These are phyloP conservation scores for Dillenia turbinata DNA, from an alignment of 164 flowering plant genomes.

Conservation along the genomic window DNA sequence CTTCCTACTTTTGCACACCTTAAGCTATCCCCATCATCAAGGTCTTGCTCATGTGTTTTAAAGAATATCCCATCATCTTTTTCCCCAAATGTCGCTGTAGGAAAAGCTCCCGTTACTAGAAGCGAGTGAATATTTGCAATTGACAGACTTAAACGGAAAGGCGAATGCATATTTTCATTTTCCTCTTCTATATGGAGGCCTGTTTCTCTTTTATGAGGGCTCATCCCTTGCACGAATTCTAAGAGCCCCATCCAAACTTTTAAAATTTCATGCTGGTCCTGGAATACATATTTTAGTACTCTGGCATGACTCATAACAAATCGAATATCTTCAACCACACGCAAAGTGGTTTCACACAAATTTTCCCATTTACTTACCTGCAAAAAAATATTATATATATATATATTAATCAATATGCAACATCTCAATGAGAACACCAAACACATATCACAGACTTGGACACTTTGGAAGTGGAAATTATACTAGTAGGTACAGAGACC, in stretches of 20 bases:
- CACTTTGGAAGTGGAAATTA: no score
- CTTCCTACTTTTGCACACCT: constrained; percentile 82
- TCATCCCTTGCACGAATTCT: constrained; percentile 85
- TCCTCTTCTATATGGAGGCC: constrained; percentile 78
- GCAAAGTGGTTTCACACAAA: constrained; percentile 51
- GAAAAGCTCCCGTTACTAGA: constrained; percentile 66
- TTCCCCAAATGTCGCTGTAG: constrained; percentile 33
- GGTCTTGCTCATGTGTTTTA: constrained; percentile 19
- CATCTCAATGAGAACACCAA: background rate
- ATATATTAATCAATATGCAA: background rate
- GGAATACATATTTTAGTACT: constrained; percentile 51
- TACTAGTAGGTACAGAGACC: no score
- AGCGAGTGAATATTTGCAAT: constrained; percentile 61
- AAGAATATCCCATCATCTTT: constrained; percentile 11
- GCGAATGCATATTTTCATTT: constrained; percentile 55
- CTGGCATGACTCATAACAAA: constrained; percentile 78
- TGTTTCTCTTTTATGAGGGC: constrained; percentile 77
- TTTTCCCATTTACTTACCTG: constrained; percentile 64
- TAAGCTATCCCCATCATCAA: constrained; percentile 41
- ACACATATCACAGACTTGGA: no score
- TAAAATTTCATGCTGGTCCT: constrained; percentile 41
- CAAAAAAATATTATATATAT: constrained; percentile 11
- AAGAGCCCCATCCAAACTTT: constrained; percentile 75
- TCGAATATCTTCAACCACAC: constrained; percentile 70
- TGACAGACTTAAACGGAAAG: constrained; percentile 56